Percentiles rank a stretch among this genome's conserved stretches.
Evolutionary conservation across 78 protist species (phyloP).

Genomic region (Creolimax fragrantissima): DNA sequence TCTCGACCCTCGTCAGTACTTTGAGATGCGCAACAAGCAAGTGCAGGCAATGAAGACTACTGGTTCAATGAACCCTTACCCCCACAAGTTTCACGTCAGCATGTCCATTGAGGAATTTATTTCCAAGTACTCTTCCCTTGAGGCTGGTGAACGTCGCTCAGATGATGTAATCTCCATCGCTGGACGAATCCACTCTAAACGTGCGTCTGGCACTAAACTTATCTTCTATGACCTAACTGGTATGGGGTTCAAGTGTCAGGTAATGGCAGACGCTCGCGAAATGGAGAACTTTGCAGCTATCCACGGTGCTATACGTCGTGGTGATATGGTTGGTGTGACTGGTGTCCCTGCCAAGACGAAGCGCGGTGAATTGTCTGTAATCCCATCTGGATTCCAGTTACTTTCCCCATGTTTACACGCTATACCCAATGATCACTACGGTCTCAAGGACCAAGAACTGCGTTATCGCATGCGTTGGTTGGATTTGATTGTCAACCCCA

Average conservation of each 20-base stretch:
- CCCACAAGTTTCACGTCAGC: conserved; percentile 68
- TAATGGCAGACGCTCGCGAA: conserved; percentile 28
- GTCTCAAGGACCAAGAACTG: conserved; percentile 39
- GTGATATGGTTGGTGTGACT: conserved; percentile 94
- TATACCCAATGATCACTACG: conserved; percentile 72
- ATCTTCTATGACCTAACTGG: conserved; percentile 77
- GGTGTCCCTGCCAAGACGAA: conserved; percentile 83
- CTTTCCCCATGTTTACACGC: conserved; percentile 95
- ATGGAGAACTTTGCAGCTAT: conserved; percentile 52
- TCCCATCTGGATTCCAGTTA: conserved; percentile 58
- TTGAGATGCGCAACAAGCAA: not conserved
- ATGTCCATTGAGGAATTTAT: conserved; percentile 45
- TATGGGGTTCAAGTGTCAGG: conserved; percentile 77
- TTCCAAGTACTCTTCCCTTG: conserved; percentile 34
- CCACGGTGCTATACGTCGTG: conserved; percentile 69
- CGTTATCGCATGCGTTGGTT: conserved; percentile 92
- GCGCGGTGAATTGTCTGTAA: conserved; percentile 92
- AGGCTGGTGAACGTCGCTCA: not conserved
- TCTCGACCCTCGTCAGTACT: conserved; percentile 11
- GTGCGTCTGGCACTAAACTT: conserved; percentile 68
- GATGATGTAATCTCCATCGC: conserved; percentile 47
- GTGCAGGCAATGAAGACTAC: not conserved
- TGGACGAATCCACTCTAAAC: conserved; percentile 66
- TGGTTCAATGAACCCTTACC: conserved; percentile 46
- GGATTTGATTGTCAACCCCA: conserved; percentile 88